These are phyloP conservation scores for Vitellaria paradoxa DNA, from an alignment of 179 eudicot species.

Conservation along the genomic window DNA sequence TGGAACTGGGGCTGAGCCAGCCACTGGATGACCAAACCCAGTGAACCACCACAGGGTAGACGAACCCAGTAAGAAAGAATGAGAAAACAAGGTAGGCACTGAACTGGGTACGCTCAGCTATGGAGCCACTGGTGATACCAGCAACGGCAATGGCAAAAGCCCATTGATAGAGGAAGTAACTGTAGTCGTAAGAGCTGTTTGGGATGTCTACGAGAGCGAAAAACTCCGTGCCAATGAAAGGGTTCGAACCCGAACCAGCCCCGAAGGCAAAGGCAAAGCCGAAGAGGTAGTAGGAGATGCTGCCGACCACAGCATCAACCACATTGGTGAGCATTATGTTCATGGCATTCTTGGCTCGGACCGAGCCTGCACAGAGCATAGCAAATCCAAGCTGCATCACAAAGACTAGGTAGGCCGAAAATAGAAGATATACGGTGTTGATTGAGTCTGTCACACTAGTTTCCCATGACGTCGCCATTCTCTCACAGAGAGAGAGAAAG, in stretches of 20 bases:
- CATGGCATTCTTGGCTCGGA: conserved; percentile 77
- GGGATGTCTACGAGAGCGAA: conserved; percentile 63
- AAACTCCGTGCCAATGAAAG: conserved; percentile 55
- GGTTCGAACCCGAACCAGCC: conserved; percentile 47
- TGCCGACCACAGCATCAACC: conserved; percentile 72
- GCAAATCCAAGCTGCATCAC: conserved; percentile 87
- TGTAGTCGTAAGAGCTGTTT: conserved; percentile 44
- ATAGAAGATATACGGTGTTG: conserved; percentile 68
- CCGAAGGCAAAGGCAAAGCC: conserved; percentile 85
- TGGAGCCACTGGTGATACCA: conserved; percentile 83
- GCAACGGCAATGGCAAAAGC: conserved; percentile 85
- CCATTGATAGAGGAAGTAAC: conserved; percentile 81
- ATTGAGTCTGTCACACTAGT: conserved; percentile 55
- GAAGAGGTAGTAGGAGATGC: conserved; percentile 67
- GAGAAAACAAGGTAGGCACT: conserved; percentile 67
- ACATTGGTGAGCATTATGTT: conserved; percentile 82
- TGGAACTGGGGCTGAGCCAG: conserved; percentile 40
- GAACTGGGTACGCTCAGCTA: conserved; percentile 82
- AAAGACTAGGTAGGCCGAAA: conserved; percentile 77
- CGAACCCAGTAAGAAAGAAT: conserved; percentile 62
- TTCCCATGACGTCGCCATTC: conserved; percentile 46
- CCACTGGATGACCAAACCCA: conserved; percentile 54
- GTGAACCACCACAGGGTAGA: conserved; percentile 52
- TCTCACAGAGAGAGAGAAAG: conserved; percentile 9
- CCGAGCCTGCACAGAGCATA: conserved; percentile 85